A percentile compares a stretch with the other conserved stretches of the same genome.
Conservation (phyloP, 2,329 filamentous ascomycete species). For the Phialocephala subalpina region DNA sequence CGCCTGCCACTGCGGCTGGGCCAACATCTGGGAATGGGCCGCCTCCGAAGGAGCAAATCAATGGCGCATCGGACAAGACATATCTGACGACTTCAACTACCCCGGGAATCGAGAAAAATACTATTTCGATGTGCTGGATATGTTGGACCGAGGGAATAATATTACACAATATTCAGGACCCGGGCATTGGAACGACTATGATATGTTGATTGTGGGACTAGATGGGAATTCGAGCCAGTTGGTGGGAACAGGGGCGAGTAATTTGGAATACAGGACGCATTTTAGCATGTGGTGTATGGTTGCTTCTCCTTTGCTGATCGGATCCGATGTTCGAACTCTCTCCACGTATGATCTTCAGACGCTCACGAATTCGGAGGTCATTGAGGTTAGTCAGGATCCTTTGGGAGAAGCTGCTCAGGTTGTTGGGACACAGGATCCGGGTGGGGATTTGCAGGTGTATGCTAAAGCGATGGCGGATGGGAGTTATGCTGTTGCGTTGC, state of each 20-base stretch:
- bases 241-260: conserved; percentile 45
- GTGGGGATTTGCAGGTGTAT: conserved; percentile 30
- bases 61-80: conserved; percentile 56
- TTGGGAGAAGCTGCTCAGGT: conserved; percentile 38
- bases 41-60: conserved; percentile 51
- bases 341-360: conserved; percentile 29
- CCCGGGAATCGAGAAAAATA: conserved; percentile 35
- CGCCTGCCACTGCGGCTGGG: conserved; percentile 59
- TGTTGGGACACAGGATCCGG: conserved; percentile 21
- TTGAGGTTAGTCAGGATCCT: conserved; percentile 46
- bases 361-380: conserved; percentile 44
- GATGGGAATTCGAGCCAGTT: conserved; percentile 46
- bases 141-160: conserved; percentile 59
- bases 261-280: conserved; percentile 43
- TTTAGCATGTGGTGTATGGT: conserved; percentile 39
- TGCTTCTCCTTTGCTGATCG: conserved; percentile 37
- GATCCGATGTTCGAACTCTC: conserved; percentile 32
- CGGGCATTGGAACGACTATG: conserved; percentile 56
- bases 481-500: conserved; percentile 33
- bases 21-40: conserved; percentile 53
- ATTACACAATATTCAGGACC: conserved; percentile 53
- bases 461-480: conserved; percentile 33
- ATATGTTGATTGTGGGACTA: conserved; percentile 39
- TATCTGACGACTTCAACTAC: conserved; percentile 43
- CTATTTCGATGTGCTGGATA: conserved; percentile 44